phyloP scores from a whole-genome alignment of 768 basidiomycete genomes.

The Kwoniella botswanensis region DNA sequence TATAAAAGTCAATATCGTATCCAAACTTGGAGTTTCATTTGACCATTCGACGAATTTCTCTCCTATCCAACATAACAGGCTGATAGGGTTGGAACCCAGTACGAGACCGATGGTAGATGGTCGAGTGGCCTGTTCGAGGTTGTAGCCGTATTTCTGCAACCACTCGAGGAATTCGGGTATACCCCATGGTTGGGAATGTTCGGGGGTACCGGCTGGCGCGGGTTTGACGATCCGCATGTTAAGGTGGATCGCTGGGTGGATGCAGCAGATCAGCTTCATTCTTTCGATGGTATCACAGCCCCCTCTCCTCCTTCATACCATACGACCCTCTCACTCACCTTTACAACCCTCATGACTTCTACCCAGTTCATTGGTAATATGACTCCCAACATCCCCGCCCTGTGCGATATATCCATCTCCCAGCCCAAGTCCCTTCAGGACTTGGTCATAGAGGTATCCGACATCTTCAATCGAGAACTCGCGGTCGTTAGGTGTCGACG shows the following conservation, averaged over 20 bases:
- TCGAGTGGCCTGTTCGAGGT: constrained; percentile 46
- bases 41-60: constrained; percentile 53
- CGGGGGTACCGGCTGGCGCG: constrained; percentile 20
- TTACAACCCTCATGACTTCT: constrained; percentile 43
- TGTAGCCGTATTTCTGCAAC: constrained; percentile 34
- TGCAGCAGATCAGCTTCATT: too few relatives aligned
- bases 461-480: constrained; percentile 46
- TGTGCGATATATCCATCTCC: constrained; percentile 51
- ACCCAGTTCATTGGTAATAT: constrained; percentile 42
- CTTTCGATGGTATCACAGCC: too few relatives aligned
- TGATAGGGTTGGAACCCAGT: constrained; percentile 32
- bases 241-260: constrained; percentile 19
- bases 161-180: constrained; percentile 10
- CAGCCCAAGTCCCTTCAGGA: constrained; percentile 57
- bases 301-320: too few relatives aligned
- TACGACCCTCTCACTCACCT: constrained; percentile 33
- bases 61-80: constrained; percentile 43
- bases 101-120: constrained; percentile 46
- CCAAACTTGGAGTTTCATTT: constrained; percentile 34
- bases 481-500: constrained; percentile 41
- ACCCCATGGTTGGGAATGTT: constrained; percentile 4
- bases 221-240: constrained; percentile 26
- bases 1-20: constrained; percentile 44
- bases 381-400: constrained; percentile 57
- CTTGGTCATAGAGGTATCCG: constrained; percentile 43